Base-by-base conservation (phyloP, 164 flowering plant species). In the Malania oleifera region DNA sequence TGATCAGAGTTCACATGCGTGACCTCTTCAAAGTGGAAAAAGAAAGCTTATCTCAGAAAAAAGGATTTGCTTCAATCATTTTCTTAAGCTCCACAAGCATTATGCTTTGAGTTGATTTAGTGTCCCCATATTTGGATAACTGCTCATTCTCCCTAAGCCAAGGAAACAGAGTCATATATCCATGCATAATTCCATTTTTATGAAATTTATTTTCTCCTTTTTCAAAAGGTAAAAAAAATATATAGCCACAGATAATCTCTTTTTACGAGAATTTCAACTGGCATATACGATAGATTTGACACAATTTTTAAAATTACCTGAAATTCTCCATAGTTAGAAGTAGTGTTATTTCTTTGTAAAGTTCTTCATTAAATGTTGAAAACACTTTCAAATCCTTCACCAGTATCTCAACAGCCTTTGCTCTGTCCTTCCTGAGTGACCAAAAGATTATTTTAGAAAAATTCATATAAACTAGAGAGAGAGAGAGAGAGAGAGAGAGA, bases 111-210 rank as follows among this genome's bases (percentile, higher is more conserved):
- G 98, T 93, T 43, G 96, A 77, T 73, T 88, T 88, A 31, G 96
- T 91, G 61, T 91, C 98, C 26, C 96, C 95, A 68, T 86, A 87
- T 75, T 88, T 88, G 51, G 98, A 91, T 13, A 91, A 77, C 69
- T 87, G 95, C 80, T 91, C 96, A 75, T 91, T 91, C 73, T 91
- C 95, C 76, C 97, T 91, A 75, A 54, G n/a, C n/a, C n/a, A n/a
- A n/a, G n/a, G n/a, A n/a, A n/a, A n/a, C n/a, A n/a, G n/a, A n/a
- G n/a, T n/a, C n/a, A n/a, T n/a, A n/a, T n/a, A n/a, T n/a, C n/a
- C n/a, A n/a, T n/a, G n/a, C n/a, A n/a, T n/a, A n/a, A n/a, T n/a
- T n/a, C n/a, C n/a, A n/a, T n/a, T n/a, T n/a, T n/a, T n/a, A n/a
- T n/a, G n/a, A 31, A 31, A 4, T 31, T 31, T 31, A 31, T 31